Base-by-base conservation (phyloP, 176 grass and related monocot genomes). In the Lolium perenne region DNA sequence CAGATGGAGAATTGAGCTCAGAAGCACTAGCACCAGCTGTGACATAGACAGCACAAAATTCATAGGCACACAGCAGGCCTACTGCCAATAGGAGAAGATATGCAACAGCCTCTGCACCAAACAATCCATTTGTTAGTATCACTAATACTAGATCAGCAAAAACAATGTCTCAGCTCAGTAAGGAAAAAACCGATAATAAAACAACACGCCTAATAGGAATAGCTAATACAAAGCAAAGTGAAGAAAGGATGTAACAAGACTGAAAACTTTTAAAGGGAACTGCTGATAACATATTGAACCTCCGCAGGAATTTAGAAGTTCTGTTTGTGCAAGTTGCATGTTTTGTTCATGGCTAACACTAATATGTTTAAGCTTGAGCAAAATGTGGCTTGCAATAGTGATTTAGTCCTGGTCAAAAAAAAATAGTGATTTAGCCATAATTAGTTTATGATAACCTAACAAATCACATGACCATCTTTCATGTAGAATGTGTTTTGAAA, bases 31-130 rank as follows among this genome's bases (percentile, higher is more conserved):
- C 88, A 82, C 97, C 89, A 74, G 92, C 87, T 84, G 90, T 99
- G 45, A 99, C 97, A 88, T 99, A 99, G 67, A 96, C 90, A 85
- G 97, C 97, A 90, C 97, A 99, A 81, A 99, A 88, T 53, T 96
- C 94, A 80, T 99, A 99, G 78, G 97, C 88, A 85, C 97, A 94
- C 62, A 99, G 92, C 59, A 99, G 89, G 82, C 87, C 76, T 66
- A 95, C 97, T 83, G 94, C 97, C 76, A 99, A 77, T 65, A 96
- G 86, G 50, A 99, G 97, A 83, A 99, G 92, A 90, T 99, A 99
- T 84, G 94, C 97, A 89, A 94, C 97, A 80, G 88, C 97, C 65
- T 93, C 97, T 99, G 84, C 86, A 94, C 66, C 21, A 89, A 92
- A 88, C 29, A 93, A 50, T 67, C 4, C 25, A 83, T 73, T 86